These are phyloP conservation scores for Marchantia paleacea DNA, from an alignment of 225 moss, liverwort and hornwort species.

Conservation along the genomic window DNA sequence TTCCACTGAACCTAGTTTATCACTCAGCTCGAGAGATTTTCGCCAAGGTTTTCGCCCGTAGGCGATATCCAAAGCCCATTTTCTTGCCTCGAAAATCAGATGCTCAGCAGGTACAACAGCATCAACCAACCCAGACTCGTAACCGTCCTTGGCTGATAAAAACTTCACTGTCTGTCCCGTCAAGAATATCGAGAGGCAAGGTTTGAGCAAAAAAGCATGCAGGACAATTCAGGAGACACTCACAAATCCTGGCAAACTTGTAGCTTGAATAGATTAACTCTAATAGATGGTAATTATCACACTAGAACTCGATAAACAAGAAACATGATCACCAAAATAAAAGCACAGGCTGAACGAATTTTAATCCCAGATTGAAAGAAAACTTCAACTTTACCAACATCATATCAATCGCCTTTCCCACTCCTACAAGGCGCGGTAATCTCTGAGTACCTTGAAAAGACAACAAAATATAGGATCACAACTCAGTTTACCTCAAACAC, in stretches of 20 bases:
- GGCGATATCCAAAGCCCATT: constrained; percentile 64
- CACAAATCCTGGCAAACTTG: not conserved
- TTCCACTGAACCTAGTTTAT: constrained; percentile 55
- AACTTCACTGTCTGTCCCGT: constrained; percentile 58
- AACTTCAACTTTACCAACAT: constrained; percentile 61
- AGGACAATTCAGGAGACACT: not conserved
- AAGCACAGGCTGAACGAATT: not conserved
- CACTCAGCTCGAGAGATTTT: constrained; percentile 55
- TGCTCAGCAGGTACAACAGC: constrained; percentile 56
- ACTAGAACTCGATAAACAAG: not conserved
- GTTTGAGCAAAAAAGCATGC: not conserved
- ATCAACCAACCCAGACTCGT: constrained; percentile 64
- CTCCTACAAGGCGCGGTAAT: constrained; percentile 87
- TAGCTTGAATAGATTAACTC: not conserved
- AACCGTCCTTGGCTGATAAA: constrained; percentile 58
- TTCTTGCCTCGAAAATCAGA: constrained; percentile 53
- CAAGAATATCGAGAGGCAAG: constrained; percentile 11
- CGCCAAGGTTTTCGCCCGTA: constrained; percentile 62
- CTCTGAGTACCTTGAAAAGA: constrained; percentile 67
- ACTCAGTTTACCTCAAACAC: not conserved
- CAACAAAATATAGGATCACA: not conserved
- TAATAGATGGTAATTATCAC: too few relatives aligned
- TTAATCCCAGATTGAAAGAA: not conserved
- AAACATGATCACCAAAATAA: not conserved
- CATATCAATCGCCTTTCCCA: constrained; percentile 76